These are phyloP conservation scores for Boletellus ananas DNA, from an alignment of 768 basidiomycete genomes.

Conservation along the genomic window DNA sequence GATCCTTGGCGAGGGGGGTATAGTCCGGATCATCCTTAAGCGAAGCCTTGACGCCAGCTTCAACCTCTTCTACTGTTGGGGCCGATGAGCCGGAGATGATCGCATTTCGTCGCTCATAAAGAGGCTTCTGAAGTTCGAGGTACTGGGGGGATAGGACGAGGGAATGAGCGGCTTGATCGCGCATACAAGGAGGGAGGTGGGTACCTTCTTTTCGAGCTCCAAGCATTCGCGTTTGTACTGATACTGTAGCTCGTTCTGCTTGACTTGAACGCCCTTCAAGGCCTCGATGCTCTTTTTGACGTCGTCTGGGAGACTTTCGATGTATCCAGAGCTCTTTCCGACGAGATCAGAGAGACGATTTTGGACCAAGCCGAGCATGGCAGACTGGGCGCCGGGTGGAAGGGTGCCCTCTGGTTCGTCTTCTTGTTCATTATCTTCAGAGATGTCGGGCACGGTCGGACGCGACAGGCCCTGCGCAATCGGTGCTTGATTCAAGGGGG, in stretches of 20 bases:
- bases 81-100: slow-evolving; percentile 77
- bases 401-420: slow-evolving; percentile 51
- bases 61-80: slow-evolving; percentile 78
- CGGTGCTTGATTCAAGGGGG: slow-evolving; percentile 78
- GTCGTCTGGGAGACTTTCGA: slow-evolving; percentile 79
- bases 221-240: slow-evolving; percentile 92
- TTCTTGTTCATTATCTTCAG: slow-evolving; percentile 73
- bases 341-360: slow-evolving; percentile 80
- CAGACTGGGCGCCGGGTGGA: slow-evolving; percentile 48
- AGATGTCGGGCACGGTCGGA: slow-evolving; percentile 85
- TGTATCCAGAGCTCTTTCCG: slow-evolving; percentile 91
- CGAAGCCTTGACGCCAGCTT: slow-evolving; percentile 69
- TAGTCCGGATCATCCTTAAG: slow-evolving; percentile 75
- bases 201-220: slow-evolving; percentile 92
- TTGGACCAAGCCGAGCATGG: slow-evolving; percentile 84
- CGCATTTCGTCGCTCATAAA: slow-evolving; percentile 81
- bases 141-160: slow-evolving; percentile 43
- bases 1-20: slow-evolving; percentile 54
- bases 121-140: slow-evolving; percentile 69
- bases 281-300: slow-evolving; percentile 86
- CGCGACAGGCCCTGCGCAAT: slow-evolving; percentile 77
- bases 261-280: slow-evolving; percentile 89
- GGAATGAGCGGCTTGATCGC: slow-evolving; percentile 10
- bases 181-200: slow-evolving; percentile 22
- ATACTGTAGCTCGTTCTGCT: slow-evolving; percentile 87